Conservation (phyloP, 2,329 filamentous ascomycete species). For the Didymella lethalis region DNA sequence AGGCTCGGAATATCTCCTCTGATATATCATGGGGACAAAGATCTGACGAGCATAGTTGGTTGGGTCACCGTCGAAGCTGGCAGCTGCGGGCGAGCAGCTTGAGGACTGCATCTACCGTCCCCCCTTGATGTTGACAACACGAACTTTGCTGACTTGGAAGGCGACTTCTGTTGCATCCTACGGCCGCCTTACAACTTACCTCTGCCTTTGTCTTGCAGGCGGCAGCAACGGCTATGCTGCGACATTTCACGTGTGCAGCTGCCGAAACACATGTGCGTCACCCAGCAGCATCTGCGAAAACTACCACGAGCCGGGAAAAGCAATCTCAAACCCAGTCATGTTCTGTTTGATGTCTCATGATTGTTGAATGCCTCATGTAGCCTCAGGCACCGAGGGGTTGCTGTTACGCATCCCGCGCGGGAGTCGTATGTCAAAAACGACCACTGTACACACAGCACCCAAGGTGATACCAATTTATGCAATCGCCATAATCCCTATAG, state of each 20-base stretch:
- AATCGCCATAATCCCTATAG: neutral
- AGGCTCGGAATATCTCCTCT: slow-evolving; percentile 3
- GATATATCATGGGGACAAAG: slow-evolving; percentile 2
- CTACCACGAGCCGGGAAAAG: neutral
- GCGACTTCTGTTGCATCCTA: neutral
- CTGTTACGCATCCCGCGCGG: slow-evolving; percentile 4
- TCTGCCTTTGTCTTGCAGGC: neutral
- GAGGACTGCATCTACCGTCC: neutral
- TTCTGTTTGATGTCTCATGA: slow-evolving; percentile 14
- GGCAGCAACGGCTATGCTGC: slow-evolving; percentile 10
- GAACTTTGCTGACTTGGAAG: neutral
- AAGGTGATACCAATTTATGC: neutral
- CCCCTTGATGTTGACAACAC: neutral
- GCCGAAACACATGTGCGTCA: slow-evolving; percentile 1
- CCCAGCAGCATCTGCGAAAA: neutral
- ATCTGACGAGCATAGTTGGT: neutral
- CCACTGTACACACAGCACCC: too few relatives aligned
- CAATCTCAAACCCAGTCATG: neutral
- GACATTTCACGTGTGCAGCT: slow-evolving; percentile 9
- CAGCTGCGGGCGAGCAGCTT: neutral
- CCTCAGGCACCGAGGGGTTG: slow-evolving; percentile 9
- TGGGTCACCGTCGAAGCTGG: neutral
- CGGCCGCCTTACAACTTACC: neutral
- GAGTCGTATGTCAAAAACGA: neutral
- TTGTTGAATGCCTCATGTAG: neutral